Conservation (phyloP, 192 early-diverging fungal species). For the Backusella australiensis region DNA sequence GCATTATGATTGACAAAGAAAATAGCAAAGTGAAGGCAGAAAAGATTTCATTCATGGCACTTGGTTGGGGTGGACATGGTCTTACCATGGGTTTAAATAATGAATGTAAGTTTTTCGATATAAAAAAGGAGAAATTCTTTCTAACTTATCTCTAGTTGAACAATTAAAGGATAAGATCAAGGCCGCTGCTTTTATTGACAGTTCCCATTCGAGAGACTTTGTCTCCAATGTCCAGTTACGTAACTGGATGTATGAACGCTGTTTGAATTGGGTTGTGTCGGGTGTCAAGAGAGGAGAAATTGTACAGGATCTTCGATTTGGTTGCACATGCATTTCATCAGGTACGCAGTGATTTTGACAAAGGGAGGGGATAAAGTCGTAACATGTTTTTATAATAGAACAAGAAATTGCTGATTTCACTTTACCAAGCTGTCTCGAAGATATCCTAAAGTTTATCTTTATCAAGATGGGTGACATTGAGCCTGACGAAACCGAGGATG, state of each 20-base stretch:
- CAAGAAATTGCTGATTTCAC: constrained; percentile 27
- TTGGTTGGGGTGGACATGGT: constrained; percentile 32
- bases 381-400: not conserved
- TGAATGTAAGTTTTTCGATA: constrained; percentile 15
- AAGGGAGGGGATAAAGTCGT: too few relatives aligned
- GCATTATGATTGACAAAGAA: too few relatives aligned
- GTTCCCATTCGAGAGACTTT: constrained; percentile 14
- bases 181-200: constrained; percentile 17
- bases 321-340: constrained; percentile 24
- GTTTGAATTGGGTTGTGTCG: constrained; percentile 20
- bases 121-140: too few relatives aligned
- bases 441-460: constrained; percentile 22
- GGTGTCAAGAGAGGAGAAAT: not conserved
- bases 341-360: not conserved
- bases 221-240: constrained; percentile 16
- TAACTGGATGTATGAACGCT: constrained; percentile 21
- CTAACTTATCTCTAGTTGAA: constrained; percentile 8
- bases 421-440: constrained; percentile 9
- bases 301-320: constrained; percentile 18
- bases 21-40: constrained; percentile 7
- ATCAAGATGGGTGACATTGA: constrained; percentile 18
- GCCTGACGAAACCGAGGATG: not conserved
- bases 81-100: constrained; percentile 20
- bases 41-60: constrained; percentile 17
- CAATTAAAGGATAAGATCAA: constrained; percentile 15